phyloP scores from a whole-genome alignment of 202 grass and related monocot genomes.

The Digitaria exilis region DNA sequence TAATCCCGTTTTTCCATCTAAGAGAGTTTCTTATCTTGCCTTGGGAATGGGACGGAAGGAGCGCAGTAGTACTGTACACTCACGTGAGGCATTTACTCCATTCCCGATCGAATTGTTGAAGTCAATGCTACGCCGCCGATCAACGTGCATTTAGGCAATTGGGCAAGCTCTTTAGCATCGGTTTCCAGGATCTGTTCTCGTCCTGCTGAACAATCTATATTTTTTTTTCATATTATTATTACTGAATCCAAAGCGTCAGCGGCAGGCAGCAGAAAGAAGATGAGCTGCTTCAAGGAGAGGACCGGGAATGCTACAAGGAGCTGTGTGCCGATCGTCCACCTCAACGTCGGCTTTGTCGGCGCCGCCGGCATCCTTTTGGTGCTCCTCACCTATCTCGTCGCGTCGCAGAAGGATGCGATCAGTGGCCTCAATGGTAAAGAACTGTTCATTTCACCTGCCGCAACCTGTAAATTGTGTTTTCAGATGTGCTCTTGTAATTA shows the following conservation, averaged over 20 bases:
- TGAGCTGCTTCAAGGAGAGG: no score
- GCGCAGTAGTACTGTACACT: no score
- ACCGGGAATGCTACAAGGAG: neutral
- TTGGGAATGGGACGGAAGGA: no score
- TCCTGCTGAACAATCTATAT: neutral
- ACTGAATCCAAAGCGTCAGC: neutral
- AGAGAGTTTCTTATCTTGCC: no score
- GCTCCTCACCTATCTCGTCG: constrained; percentile 10
- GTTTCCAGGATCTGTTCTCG: neutral
- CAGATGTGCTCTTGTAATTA: no score
- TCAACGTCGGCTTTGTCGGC: constrained; percentile 21
- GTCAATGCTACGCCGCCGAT: neutral
- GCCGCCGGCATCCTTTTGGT: constrained; percentile 17
- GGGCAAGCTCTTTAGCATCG: neutral
- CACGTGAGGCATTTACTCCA: neutral
- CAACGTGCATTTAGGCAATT: no score
- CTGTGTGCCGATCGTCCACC: neutral
- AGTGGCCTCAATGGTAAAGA: no score
- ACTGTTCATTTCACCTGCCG: no score
- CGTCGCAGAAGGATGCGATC: neutral
- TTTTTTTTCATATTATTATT: neutral
- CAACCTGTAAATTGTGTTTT: no score
- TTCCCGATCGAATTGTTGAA: neutral
- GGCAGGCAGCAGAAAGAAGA: no score
- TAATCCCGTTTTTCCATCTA: no score